Evolutionary conservation across 306 rosid genomes (phyloP).

Genomic region (Sindora glabra): DNA sequence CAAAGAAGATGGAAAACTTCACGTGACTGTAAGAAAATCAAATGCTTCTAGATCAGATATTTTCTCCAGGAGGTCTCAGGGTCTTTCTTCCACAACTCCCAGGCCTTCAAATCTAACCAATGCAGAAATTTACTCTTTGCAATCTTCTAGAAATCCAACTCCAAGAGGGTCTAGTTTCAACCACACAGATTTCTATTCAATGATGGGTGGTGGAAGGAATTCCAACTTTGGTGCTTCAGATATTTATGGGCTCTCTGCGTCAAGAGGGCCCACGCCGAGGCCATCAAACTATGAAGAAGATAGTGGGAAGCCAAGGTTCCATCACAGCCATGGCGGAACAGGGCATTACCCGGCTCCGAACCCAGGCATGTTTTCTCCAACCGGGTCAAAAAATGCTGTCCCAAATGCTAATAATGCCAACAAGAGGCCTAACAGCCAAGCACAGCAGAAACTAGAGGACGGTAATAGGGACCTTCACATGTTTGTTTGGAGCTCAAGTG

Average conservation of each 20-base stretch:
- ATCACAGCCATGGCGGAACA: slow-evolving; percentile 27
- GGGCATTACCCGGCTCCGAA: slow-evolving; percentile 75
- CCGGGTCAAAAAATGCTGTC: slow-evolving; percentile 31
- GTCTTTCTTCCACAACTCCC: slow-evolving; percentile 61
- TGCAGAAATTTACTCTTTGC: slow-evolving; percentile 81
- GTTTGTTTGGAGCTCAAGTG: slow-evolving; percentile 90
- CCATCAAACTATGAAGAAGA: slow-evolving; percentile 69
- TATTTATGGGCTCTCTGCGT: slow-evolving; percentile 57
- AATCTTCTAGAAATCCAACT: slow-evolving; percentile 68
- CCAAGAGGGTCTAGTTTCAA: slow-evolving; percentile 85
- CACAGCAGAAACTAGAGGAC: slow-evolving; percentile 36
- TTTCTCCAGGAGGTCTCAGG: slow-evolving; percentile 64
- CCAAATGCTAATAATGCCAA: slow-evolving; percentile 33
- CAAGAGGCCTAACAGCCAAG: slow-evolving; percentile 53
- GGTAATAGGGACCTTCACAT: slow-evolving; percentile 69
- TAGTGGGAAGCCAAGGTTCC: slow-evolving; percentile 35
- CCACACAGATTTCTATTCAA: slow-evolving; percentile 72
- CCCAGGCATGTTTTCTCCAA: slow-evolving; percentile 78
- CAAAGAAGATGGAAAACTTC: slow-evolving; percentile 77
- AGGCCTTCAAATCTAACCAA: slow-evolving; percentile 74
- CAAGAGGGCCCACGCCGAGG: slow-evolving; percentile 77
- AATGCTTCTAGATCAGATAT: slow-evolving; percentile 77
- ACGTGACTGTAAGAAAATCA: slow-evolving; percentile 66
- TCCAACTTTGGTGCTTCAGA: slow-evolving; percentile 62
- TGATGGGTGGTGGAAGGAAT: slow-evolving; percentile 71